Conservation (phyloP, 2,329 filamentous ascomycete species). For the Cercospora sesami region DNA sequence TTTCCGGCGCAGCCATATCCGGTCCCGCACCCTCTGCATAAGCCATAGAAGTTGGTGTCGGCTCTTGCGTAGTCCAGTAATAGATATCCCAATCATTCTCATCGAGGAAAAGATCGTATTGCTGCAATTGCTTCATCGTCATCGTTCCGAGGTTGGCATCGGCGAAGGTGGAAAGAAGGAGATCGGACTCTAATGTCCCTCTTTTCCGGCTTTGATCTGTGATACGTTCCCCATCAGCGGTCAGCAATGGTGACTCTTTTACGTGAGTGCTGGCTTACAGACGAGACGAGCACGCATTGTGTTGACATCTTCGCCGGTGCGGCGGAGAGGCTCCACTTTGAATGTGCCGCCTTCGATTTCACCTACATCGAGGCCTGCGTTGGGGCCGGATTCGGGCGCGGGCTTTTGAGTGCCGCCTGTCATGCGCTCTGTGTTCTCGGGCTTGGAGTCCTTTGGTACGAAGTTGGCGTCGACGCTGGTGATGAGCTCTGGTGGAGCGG, state of each 20-base stretch:
- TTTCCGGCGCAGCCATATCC: conserved; percentile 45
- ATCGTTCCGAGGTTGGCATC: conserved; percentile 73
- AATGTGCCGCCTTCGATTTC: conserved; percentile 86
- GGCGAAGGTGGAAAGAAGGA: conserved; percentile 94
- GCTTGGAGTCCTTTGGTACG: conserved; percentile 59
- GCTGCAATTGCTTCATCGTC: conserved; percentile 68
- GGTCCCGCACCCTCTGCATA: conserved; percentile 56
- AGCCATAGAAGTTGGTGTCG: conserved; percentile 59
- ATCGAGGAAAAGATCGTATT: conserved; percentile 92
- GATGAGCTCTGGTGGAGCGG: conserved; percentile 61
- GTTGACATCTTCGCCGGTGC: conserved; percentile 76
- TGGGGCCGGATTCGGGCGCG: conserved; percentile 49
- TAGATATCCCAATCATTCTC: conserved; percentile 99
- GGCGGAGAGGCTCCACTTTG: conserved; percentile 83
- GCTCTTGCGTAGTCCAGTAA: conserved; percentile 95
- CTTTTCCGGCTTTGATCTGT: conserved; percentile 95
- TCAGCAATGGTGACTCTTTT: conserved; percentile 28
- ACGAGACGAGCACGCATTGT: conserved; percentile 88
- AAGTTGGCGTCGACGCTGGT: conserved; percentile 58
- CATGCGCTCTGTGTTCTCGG: conserved; percentile 65
- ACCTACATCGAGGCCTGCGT: conserved; percentile 73
- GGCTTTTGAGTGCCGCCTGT: conserved; percentile 62
- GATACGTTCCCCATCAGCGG: conserved; percentile 26
- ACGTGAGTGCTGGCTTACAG: conserved; percentile 49
- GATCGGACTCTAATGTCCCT: conserved; percentile 91